Evolutionary conservation across 208 protist species (phyloP), one percentile per base, ranked within the genome.

Genomic region (Trypanosoma scelopori): DNA sequence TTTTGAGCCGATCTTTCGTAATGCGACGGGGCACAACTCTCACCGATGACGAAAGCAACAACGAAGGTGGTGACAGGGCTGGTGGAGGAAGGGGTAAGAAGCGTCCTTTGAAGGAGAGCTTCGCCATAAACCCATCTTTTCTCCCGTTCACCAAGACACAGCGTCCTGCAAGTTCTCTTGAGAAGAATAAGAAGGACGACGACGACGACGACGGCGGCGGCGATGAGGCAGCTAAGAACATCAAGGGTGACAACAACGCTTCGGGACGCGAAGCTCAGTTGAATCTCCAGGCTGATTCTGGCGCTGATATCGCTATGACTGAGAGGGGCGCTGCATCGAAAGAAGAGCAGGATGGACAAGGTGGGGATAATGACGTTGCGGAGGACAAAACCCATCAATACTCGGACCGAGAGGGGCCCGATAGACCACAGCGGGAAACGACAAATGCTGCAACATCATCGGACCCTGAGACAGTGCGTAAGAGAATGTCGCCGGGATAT

Each of bases 1-100:
- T 93, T 23, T 15, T 27, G 25, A 75, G 71, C 37, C 49, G 63
- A n/a, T 45, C 59, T 11, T 41, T 52, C 32, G 42, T n/a, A 11
- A 37, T 7, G 5, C 47, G 46, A 35, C 58, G 28, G 5, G 39
- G 12, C 3, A 28, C 23, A 23, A 43, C 30, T 11, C 23, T 16
- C 16, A 49, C 32, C 0, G 56, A 63, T 20, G 28, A 45, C 12
- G 55, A 48, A 1, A 55, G 45, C 52, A 43, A 53, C 6, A 57
- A 25, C 28, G 30, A 45, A 30, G 69, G 68, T 51, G 57, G 39
- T 32, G 69, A 69, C n/a, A n/a, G n/a, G 47, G 57, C 55, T 13
- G 74, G 61, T 28, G 67, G 51, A 35, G 68, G 53, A 53, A 72
- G 55, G 51, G 51, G 37, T 0, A 60, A 50, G 27, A 69, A 71